These are phyloP conservation scores for Vigna mungo DNA, from an alignment of 306 rosid species.

Conservation along the genomic window DNA sequence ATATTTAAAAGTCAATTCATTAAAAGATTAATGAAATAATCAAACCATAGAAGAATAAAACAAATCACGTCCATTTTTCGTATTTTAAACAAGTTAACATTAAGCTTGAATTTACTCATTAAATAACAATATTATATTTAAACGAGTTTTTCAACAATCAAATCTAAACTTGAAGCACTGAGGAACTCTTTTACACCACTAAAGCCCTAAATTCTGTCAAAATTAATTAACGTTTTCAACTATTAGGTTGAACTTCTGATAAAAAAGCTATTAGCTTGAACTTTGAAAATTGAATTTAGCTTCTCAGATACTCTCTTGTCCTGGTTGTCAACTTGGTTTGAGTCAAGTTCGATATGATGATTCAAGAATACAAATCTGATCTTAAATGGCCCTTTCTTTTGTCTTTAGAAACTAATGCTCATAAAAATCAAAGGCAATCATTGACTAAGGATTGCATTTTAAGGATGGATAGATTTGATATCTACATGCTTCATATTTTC, in stretches of 20 bases:
- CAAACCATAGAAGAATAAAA: not conserved
- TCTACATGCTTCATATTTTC: not conserved
- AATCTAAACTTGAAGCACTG: not conserved
- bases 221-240: not conserved
- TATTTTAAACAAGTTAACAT: not conserved
- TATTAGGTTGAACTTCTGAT: not conserved
- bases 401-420: not conserved
- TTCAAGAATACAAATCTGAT: not conserved
- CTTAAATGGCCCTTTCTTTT: not conserved
- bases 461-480: conserved; percentile 1
- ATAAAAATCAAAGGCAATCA: conserved; percentile 21
- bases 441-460: conserved; percentile 14
- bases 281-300: not conserved
- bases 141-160: not conserved
- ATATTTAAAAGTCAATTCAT: not conserved
- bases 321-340: not conserved
- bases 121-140: not conserved
- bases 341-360: conserved; percentile 16
- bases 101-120: not conserved
- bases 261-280: not conserved
- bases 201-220: no score
- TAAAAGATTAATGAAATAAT: not conserved
- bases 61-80: not conserved
- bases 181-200: not conserved
- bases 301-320: not conserved